Evolutionary conservation across 2,329 filamentous ascomycete species (phyloP), one percentile per base, ranked within the genome.

Genomic region (Coniochaeta hoffmannii): DNA sequence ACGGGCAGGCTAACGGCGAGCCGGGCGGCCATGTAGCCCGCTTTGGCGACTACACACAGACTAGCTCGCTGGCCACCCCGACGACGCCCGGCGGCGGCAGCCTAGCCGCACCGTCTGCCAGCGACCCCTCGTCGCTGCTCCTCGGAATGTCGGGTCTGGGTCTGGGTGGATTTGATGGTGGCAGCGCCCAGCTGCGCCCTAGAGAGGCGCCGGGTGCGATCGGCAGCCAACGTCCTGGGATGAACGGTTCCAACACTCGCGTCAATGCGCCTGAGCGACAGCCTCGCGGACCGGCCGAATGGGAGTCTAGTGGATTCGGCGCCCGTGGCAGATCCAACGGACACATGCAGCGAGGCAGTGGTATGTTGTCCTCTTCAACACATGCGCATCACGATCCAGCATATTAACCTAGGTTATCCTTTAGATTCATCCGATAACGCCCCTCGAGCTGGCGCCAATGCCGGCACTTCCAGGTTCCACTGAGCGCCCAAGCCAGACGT

Each of bases 261-360:
- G 58, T 66, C 69, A 71, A 74, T 26, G 76, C 76, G 10, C 81
- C 82, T 3, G 83, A 86, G 61, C 75, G 83, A 57, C 83, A 87
- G 68, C 83, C 83, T n/a, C 76, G 82, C 26, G 82, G 81, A 26
- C 83, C 83, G 1, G 80, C 28, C 15, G 69, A 71, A n/a, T 86
- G 83, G 82, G 81, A 83, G 65, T 72, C 70, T 46, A 72, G 70
- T 53, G 81, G 81, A 1, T 86, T 86, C 62, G 73, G 70, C 35
- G 70, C 72, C 19, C 80, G 83, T 56, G 71, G 70, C 57, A 79
- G 83, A 51, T 65, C 78, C 54, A 84, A 83, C 61, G 83, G 83
- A 22, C 83, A 87, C 65, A 77, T 78, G 67, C 78, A 82, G 60
- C 77, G 82, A 57, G 78, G 81, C 55, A 86, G 83, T 67, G 83